phyloP scores from a whole-genome alignment of 495 filamentous ascomycete genomes.

The Pseudevernia furfuracea region DNA sequence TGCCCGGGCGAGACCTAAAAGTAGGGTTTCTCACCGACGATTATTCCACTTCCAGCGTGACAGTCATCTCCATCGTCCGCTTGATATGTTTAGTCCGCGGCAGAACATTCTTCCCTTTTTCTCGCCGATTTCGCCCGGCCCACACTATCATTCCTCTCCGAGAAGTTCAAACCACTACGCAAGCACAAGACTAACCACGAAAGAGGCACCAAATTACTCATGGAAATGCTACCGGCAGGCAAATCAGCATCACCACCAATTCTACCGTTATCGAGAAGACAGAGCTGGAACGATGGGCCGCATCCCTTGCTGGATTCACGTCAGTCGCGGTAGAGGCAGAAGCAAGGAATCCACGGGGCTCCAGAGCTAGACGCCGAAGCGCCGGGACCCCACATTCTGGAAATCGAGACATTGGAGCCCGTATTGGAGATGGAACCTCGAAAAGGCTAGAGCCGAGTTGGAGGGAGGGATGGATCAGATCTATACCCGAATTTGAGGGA shows the following conservation, averaged over 20 bases:
- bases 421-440: not conserved
- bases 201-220: not conserved
- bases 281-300: not conserved
- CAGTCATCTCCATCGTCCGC: constrained; percentile 14
- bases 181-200: not conserved
- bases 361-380: not conserved
- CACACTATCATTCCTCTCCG: not conserved
- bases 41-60: constrained; percentile 6
- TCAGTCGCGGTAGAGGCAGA: not conserved
- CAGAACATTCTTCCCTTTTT: not conserved
- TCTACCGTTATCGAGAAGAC: not conserved
- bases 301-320: not conserved
- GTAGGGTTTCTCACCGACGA: not conserved
- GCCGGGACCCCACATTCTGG: not conserved
- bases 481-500: too few species aligned
- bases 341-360: not conserved
- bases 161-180: not conserved
- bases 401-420: not conserved
- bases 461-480: not conserved
- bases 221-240: not conserved
- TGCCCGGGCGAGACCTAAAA: not conserved
- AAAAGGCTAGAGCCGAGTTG: not conserved
- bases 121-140: not conserved
- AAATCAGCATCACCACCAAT: not conserved
- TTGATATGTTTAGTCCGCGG: not conserved